phyloP scores from a whole-genome alignment of 805 yeast species.

The Phaffomyces opuntiae region DNA sequence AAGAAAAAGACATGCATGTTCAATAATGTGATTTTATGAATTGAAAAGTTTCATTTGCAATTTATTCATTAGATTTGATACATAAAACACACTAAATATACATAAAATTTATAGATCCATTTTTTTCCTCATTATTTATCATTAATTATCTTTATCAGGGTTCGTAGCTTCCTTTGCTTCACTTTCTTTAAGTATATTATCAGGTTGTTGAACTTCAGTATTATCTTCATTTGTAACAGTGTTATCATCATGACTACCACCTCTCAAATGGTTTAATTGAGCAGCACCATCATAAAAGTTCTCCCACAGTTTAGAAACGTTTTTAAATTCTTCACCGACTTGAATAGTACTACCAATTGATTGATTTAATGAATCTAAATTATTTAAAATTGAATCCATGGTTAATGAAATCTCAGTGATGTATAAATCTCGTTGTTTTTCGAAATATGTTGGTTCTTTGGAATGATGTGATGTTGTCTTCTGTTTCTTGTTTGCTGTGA shows the following conservation, averaged over 20 bases:
- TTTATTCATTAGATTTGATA: too few relatives aligned
- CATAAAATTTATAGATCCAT: too few relatives aligned
- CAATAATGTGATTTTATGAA: constrained; percentile 1
- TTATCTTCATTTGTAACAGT: background rate
- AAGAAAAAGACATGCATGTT: constrained; percentile 3
- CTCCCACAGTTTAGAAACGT: constrained; percentile 64
- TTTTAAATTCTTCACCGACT: constrained; percentile 71
- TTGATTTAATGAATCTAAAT: constrained; percentile 58
- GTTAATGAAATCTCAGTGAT: constrained; percentile 51
- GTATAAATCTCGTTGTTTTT: constrained; percentile 50
- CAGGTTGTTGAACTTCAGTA: background rate
- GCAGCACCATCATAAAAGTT: constrained; percentile 48
- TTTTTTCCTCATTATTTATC: background rate
- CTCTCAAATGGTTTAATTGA: constrained; percentile 21
- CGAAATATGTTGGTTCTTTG: constrained; percentile 34
- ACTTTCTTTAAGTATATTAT: background rate
- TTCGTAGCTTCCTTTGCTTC: background rate
- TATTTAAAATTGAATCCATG: constrained; percentile 59
- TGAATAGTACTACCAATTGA: constrained; percentile 61
- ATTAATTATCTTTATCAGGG: too few relatives aligned
- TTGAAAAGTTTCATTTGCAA: background rate
- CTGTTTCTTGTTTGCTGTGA: constrained; percentile 2
- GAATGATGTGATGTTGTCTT: background rate
- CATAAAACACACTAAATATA: too few relatives aligned
- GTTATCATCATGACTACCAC: constrained; percentile 15